Evolutionary conservation across 1,139 yeast genomes (phyloP), one percentile per base, ranked within the genome.

Genomic region (Debaryomyces sp.): DNA sequence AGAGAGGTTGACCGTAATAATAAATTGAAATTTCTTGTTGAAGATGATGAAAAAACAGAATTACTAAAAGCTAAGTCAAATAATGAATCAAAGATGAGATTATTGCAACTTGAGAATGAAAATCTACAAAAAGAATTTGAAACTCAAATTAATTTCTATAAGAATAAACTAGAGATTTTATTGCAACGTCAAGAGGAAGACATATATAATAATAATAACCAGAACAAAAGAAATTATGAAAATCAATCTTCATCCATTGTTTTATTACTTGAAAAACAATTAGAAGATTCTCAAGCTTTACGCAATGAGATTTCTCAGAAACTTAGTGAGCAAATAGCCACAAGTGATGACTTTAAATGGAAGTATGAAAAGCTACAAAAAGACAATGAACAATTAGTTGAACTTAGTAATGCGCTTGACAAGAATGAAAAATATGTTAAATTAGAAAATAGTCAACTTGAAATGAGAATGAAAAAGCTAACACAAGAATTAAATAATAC

Each of bases 91-190:
- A 65, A 65, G 46, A 57, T 75, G 23, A 69, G 70, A 45, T 55
- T 70, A 23, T 54, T 73, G 32, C 68, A 71, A 49, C 56, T 66
- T 22, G 81, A 77, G 36, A 57, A 67, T 26, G 75, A 71, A 23
- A 63, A 66, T 17, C 33, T 70, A 40, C 66, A 65, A 42, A 66
- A 66, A 21, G 70, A 68, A 22, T 59, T 61, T 42, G 72, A 73
- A 33, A 59, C 64, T 18, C 74, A 74, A 43, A 43, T 66, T 5
- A 57, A 61, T 22, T 66, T 59, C 43, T 65, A 62, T 52, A 60
- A 70, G 48, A 57, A 59, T 1, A 61, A 63, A 45, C 45, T 68
- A 13, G 64, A 59, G 7, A 52, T 49, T 9, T 39, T 42, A 15
- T 38, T 50, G 18, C 26, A 39, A 35, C 48, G 47, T 9, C 44